Base-by-base conservation (phyloP, 495 filamentous ascomycete species). In the Penicillium alfredii region DNA sequence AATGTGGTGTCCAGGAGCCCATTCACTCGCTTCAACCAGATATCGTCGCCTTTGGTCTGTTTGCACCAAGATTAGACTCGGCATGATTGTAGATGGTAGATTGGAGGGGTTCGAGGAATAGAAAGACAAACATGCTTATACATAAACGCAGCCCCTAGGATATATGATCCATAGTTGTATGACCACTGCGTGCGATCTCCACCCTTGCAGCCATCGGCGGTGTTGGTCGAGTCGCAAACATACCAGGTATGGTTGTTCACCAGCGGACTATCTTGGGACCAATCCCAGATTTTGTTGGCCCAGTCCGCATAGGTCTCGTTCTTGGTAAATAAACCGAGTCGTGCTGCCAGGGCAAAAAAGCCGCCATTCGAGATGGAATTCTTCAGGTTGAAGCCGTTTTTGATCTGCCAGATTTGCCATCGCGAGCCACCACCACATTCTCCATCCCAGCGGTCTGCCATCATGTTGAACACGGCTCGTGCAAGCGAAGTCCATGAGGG, bases 391-490 rank as follows among this genome's bases (percentile, higher is more conserved):
- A 80, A 92, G 17, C 87, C 87, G 14, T 18, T 30, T 57, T 88
- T 83, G 60, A 82, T 85, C 4, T 67, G 56, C 49, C 74, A 84
- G 38, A 88, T 79, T 58, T 90, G 86, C 86, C 87, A 92, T 36
- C 77, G 67, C 24, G 92, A 53, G 0, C 87, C 87, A n/a, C 87
- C 87, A 25, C 69, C 71, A 56, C 87, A 94, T 0, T 65, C 69
- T 1, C 37, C 32, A 33, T 86, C 58, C 84, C 84, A 89, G 20
- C 82, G 66, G 0, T 47, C 40, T 11, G 56, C 71, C 39, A 73
- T 77, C 32, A 68, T 59, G 60, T 84, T 81, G 60, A 82, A 85
- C 8, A 64, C 62, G 13, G 53, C 61, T 17, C 60, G 47, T 4
- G 66, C 61, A 11, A 87, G 59, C 6, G 73, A 47, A 10, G 81